Base-by-base conservation (phyloP, 208 protist genomes). In the Acanthamoeba castellanii region DNA sequence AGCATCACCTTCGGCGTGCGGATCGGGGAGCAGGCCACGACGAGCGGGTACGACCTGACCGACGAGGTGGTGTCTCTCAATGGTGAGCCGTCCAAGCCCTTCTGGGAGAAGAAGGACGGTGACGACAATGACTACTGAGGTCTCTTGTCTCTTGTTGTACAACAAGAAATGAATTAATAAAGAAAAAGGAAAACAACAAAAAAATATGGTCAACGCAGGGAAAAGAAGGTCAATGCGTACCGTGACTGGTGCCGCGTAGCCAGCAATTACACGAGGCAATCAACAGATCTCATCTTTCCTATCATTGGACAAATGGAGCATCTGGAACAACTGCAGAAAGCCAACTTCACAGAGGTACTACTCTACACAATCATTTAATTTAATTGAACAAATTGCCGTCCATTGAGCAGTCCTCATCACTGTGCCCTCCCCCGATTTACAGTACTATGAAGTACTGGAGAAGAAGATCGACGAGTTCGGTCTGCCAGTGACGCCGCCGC, bases 401-500 rank as follows among this genome's bases (percentile, higher is more conserved):
- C 52, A 22, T 0, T 55, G 50, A 55, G 50, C 27, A 42, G 0
- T 70, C 1, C 8, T 72, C 25, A 1, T 66, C 25, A 4, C 8
- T n/a, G 18, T 30, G 25, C 25, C 59, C 59, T 5, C 52, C 55
- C 59, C 18, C 25, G 81, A 61, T 47, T 37, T 37, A 25, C 81
- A 88, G 81, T 88, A 88, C 81, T 88, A 88, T 66, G 50, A 57
- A 18, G n/a, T 66, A 5, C 52, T 88, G n/a, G 81, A 88, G 25
- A 64, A 88, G n/a, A 61, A 64, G 52, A 57, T 88, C 50, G 81
- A 66, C 11, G 81, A 64, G 81, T 16, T 88, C 20, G 81, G 81
- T 22, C 16, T 88, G 81, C 81, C 81, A 11, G 22, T 88, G 42
- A 66, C 81, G 22, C 34, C 81, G 47, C 81, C 81, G 20, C 81